Evolutionary conservation across 2,329 filamentous ascomycete genomes (phyloP), one percentile per base, ranked within the genome.

Genomic region (Cladophialophora psammophila): DNA sequence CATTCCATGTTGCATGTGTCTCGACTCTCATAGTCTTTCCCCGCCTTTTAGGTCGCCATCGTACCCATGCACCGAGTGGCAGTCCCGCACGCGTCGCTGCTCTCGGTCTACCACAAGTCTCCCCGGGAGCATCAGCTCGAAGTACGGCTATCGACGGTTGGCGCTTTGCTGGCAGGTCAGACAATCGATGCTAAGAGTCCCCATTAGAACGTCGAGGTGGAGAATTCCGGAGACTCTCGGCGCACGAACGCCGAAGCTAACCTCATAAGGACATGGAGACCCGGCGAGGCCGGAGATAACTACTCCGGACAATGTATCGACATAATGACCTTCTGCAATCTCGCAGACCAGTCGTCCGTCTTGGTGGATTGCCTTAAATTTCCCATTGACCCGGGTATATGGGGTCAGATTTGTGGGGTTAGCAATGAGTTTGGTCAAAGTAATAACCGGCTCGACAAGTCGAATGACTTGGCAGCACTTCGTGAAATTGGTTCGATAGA

Each of bases 81-180:
- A 18, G 15, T 7, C 15, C 12, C 13, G 18, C 45, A 13, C 18
- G 2, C 8, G 18, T 3, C 7, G n/a, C n/a, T 9, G n/a, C 45
- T 18, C 18, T 50, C 45, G 45, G 45, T 50, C 45, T 50, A 4
- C 13, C 18, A 50, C 45, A 50, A 50, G 45, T 18, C 45, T 50
- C 45, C 45, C 45, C 45, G 45, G 9, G 20, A 31, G 45, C 10
- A 3, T 26, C 9, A 20, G 2, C 8, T 10, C 13, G 18, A 12
- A 26, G 18, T 26, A 20, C 45, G 45, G 45, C 10, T 50, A 50
- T 50, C 20, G 9, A 50, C 45, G 45, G 45, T 13, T 18, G 18
- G n/a, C 12, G 45, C 12, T 12, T 15, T 50, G 45, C 8, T 26
- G 18, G 7, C 45, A 26, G 45, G 26, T 50, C 20, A 10, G 45